Conservation (phyloP, 768 basidiomycete genomes). For the Russula compacta region DNA sequence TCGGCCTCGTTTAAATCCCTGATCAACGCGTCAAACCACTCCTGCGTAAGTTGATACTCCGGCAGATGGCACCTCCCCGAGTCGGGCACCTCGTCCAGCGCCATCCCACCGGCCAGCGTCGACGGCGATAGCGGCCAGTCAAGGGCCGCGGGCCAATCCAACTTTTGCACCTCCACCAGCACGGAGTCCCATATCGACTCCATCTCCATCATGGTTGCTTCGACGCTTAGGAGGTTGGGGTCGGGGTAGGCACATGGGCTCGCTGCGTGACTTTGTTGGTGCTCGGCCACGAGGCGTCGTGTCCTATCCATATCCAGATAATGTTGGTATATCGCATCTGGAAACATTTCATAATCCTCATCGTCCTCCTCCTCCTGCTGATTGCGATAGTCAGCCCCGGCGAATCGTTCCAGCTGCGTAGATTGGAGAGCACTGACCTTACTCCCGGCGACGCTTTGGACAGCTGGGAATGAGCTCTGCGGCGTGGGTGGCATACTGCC, state of each 20-base stretch:
- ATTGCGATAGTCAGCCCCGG: too few relatives aligned
- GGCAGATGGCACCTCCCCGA: neutral
- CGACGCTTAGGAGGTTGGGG: neutral
- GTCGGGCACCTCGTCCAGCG: conserved; percentile 9
- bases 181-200: neutral
- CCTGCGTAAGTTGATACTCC: conserved; percentile 12
- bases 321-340: neutral
- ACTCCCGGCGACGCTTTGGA: too few relatives aligned
- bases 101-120: neutral
- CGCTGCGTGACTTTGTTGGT: neutral
- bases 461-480: neutral
- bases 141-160: neutral
- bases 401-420: too few relatives aligned
- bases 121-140: neutral
- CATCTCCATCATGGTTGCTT: neutral
- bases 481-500: conserved; percentile 2
- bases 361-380: too few relatives aligned
- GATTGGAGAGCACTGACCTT: neutral
- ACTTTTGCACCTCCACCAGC: too few relatives aligned
- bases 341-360: neutral
- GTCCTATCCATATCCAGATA: neutral
- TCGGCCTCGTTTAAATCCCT: neutral
- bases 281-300: neutral
- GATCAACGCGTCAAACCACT: conserved; percentile 3
- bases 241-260: neutral